These are phyloP conservation scores for Salisapilia sapeloensis DNA, from an alignment of 352 stramenopile genomes.

Conservation along the genomic window DNA sequence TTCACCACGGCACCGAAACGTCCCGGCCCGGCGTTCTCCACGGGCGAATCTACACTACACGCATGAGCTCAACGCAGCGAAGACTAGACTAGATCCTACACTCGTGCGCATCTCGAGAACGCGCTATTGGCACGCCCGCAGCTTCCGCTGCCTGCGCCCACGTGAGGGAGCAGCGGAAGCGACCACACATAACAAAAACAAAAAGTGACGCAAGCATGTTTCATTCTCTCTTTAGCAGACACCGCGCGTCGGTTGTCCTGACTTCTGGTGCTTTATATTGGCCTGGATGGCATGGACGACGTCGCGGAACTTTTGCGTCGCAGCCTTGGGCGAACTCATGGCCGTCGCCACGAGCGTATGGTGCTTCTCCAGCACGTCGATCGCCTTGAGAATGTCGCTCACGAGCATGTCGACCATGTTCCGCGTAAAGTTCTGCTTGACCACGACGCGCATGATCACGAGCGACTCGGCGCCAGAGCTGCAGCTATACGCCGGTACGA, in stretches of 20 bases:
- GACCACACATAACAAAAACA: constrained; percentile 71
- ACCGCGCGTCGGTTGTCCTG: constrained; percentile 56
- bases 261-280: constrained; percentile 62
- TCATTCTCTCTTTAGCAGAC: constrained; percentile 32
- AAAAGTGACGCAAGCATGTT: constrained; percentile 3
- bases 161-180: constrained; percentile 35
- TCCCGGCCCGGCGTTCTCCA: constrained; percentile 66
- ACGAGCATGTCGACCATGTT: constrained; percentile 83
- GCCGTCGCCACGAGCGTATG: constrained; percentile 52
- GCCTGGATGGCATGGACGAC: constrained; percentile 44
- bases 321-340: constrained; percentile 60
- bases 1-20: constrained; percentile 38
- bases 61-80: constrained; percentile 1
- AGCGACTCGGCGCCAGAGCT: constrained; percentile 64
- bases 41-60: constrained; percentile 26
- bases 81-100: constrained; percentile 13
- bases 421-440: constrained; percentile 83
- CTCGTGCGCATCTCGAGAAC: constrained; percentile 58
- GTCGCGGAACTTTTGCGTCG: constrained; percentile 49
- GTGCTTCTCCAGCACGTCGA: constrained; percentile 66
- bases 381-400: constrained; percentile 71
- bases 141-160: constrained; percentile 29
- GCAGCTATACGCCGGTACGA: constrained; percentile 82
- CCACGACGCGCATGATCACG: constrained; percentile 81
- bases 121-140: constrained; percentile 17